Evolutionary conservation across 768 basidiomycete genomes (phyloP), one percentile per base, ranked within the genome.

Genomic region (Kwoniella sp.): DNA sequence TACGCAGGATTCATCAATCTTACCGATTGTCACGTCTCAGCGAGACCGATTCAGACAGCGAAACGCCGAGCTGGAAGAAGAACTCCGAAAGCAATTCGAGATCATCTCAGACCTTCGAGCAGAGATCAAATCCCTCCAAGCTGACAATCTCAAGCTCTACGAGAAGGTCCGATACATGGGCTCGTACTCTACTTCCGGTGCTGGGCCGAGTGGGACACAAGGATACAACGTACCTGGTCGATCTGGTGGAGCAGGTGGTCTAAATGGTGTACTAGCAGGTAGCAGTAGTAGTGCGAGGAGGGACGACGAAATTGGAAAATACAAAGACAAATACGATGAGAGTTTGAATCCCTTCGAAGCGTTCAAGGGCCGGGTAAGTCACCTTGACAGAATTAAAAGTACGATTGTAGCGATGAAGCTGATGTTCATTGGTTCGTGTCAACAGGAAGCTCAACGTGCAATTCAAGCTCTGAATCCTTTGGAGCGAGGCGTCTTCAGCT

Each of bases 91-190:
- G 72, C 96, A 98, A 81, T 95, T 90, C 83, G 92, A 93, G 66
- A 86, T 89, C 63, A 94, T 98, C 65, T 92, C 93, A 0, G 94
- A 96, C 74, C 84, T 98, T n/a, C 89, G 94, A 20, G 82, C 88
- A 26, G 96, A 98, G 82, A 88, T 93, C 82, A 93, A 94, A 79
- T 87, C 86, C 60, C 85, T 99, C 41, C 95, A 98, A 81, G 85
- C 88, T 1, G 96, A 98, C 81, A 99, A 98, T 78, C 86, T 99
- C 51, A 98, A 99, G 80, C 83, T 98, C 65, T 98, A 98, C 81
- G 96, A 98, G 82, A 99, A 98, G 83, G 94, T 98, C 57, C 88
- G 94, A 66, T 98, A 98, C 79, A 96, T 97, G 89, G 94, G 98
- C 79, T 92, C 90, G 67, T 99, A 98, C 75, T 90, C 91, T 30